Percentiles rank a stretch among this genome's conserved stretches.
phyloP scores from a whole-genome alignment of 2,329 filamentous ascomycete genomes.

The Exophiala spinifera region DNA sequence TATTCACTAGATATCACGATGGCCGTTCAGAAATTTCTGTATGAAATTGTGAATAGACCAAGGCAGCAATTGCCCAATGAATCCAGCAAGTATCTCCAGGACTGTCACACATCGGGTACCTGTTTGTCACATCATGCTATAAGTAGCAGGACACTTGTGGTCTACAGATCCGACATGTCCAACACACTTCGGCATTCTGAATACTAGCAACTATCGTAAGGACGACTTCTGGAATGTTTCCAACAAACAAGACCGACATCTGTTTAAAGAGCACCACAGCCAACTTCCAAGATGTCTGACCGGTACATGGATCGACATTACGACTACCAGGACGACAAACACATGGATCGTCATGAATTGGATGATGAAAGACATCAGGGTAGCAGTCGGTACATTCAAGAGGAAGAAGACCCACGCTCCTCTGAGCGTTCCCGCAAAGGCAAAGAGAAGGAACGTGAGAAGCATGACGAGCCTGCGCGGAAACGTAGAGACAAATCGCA shows the following conservation, averaged over 20 bases:
- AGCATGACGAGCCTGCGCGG: neutral
- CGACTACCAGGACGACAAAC: neutral
- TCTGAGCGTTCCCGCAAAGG: neutral
- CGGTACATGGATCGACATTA: neutral
- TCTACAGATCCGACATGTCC: no score
- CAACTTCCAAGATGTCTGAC: neutral
- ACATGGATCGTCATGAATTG: neutral
- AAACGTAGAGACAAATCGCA: slow-evolving; percentile 1
- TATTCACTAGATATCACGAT: no score
- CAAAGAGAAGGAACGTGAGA: neutral
- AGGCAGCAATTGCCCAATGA: neutral
- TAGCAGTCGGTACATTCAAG: neutral
- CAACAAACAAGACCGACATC: neutral
- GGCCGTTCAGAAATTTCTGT: no score
- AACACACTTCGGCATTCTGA: no score
- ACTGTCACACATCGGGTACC: neutral
- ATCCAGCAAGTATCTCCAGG: neutral
- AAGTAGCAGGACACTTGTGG: neutral
- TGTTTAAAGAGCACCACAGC: neutral
- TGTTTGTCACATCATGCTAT: neutral
- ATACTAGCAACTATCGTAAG: no score
- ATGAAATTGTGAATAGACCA: no score
- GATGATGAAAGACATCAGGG: neutral
- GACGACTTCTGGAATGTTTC: neutral
- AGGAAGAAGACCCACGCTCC: neutral